Percentiles rank a stretch among this genome's conserved stretches.
Conservation (phyloP, 768 basidiomycete genomes). For the Crassisporium funariophilum region DNA sequence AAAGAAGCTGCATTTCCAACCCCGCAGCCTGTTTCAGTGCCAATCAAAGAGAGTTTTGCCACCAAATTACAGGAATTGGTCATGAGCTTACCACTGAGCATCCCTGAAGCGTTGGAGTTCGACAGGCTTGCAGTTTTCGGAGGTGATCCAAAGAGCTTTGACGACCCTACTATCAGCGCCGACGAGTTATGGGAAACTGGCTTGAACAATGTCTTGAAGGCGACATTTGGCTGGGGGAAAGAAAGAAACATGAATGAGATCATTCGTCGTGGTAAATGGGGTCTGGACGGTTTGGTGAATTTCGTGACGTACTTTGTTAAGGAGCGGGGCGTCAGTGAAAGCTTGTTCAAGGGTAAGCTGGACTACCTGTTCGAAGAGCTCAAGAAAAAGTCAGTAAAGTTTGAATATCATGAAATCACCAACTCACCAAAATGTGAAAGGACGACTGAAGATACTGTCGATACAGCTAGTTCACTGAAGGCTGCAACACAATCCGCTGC, state of each 20-base stretch:
- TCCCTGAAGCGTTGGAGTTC: conserved; percentile 8
- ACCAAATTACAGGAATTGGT: conserved; percentile 2
- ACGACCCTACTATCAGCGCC: conserved; percentile 6
- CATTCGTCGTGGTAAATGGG: conserved; percentile 15
- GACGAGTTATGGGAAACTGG: conserved; percentile 26
- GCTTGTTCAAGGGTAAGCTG: conserved; percentile 29
- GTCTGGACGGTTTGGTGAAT: conserved; percentile 20
- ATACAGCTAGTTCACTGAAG: not conserved
- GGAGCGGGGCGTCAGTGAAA: conserved; percentile 12
- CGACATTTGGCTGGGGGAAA: conserved; percentile 21
- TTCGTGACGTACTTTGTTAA: no score
- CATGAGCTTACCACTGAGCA: conserved; percentile 5
- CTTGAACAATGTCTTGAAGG: conserved; percentile 21
- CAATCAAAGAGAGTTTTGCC: not conserved
- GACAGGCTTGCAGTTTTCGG: conserved; percentile 13
- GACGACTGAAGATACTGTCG: not conserved
- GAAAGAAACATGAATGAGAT: conserved; percentile 14
- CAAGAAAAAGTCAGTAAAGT: conserved; percentile 1
- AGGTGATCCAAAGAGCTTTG: conserved; percentile 4
- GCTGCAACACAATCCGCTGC: not conserved
- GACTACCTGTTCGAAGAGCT: conserved; percentile 16
- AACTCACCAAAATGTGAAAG: not conserved
- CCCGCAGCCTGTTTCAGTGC: not conserved
- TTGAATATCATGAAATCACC: not conserved
- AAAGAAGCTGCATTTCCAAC: not conserved